phyloP scores from a whole-genome alignment of 2,329 filamentous ascomycete genomes.

The Ramichloridium luteum region DNA sequence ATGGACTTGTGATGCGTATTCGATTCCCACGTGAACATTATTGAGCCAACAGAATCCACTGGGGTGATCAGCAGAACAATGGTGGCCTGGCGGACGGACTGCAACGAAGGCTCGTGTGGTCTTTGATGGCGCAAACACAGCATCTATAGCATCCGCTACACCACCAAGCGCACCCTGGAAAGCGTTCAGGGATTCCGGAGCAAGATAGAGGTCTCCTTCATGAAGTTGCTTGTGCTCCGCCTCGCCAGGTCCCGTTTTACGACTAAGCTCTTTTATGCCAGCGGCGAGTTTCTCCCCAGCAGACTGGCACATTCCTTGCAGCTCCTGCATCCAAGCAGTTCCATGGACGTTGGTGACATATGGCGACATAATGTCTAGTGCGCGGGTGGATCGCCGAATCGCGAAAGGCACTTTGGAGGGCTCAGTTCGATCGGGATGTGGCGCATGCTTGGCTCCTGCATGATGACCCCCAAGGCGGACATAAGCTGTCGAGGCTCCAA shows the following conservation, averaged over 20 bases:
- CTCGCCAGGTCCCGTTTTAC: conserved; percentile 27
- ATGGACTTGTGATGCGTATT: conserved; percentile 72
- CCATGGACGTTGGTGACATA: conserved; percentile 88
- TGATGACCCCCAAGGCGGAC: conserved; percentile 78
- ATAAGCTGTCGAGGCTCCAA: conserved; percentile 79
- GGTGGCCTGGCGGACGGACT: conserved; percentile 85
- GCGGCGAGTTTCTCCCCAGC: conserved; percentile 67
- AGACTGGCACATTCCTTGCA: conserved; percentile 70
- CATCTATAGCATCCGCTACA: conserved; percentile 84
- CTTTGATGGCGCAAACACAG: conserved; percentile 51
- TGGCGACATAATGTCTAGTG: conserved; percentile 57
- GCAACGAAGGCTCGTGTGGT: conserved; percentile 66
- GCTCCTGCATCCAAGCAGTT: conserved; percentile 81
- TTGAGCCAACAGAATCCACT: conserved; percentile 99
- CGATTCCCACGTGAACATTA: conserved; percentile 93
- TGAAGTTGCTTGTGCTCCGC: conserved; percentile 56
- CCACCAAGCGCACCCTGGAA: conserved; percentile 87
- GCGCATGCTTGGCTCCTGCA: conserved; percentile 54
- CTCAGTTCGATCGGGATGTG: conserved; percentile 48
- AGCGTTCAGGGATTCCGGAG: conserved; percentile 70
- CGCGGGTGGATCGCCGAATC: conserved; percentile 68
- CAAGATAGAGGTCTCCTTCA: conserved; percentile 83
- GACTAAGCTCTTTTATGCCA: conserved; percentile 64
- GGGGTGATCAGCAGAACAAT: conserved; percentile 78
- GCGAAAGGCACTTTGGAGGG: conserved; percentile 56